phyloP scores from a whole-genome alignment of 108 stramenopile species.

The Cylindrotheca closterium region DNA sequence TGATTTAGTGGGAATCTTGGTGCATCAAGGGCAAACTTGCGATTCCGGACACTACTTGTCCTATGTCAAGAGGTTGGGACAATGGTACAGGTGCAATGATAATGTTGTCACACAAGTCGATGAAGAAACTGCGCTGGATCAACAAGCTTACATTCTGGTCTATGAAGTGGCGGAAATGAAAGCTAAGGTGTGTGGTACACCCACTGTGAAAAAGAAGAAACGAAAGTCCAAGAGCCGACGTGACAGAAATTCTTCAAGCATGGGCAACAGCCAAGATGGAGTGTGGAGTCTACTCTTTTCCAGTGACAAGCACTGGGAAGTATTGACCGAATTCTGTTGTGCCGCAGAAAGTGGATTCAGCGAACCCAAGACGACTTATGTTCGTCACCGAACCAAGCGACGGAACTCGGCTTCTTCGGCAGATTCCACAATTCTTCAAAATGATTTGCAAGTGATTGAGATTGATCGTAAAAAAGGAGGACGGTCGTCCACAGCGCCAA shows the following conservation, averaged over 20 bases:
- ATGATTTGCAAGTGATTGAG: constrained; percentile 2
- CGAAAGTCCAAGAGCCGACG: not conserved
- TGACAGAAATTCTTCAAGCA: not conserved
- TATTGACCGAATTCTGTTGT: constrained; percentile 32
- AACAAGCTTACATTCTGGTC: constrained; percentile 82
- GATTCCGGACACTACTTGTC: constrained; percentile 84
- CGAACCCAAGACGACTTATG: constrained; percentile 11
- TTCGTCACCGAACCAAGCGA: not conserved
- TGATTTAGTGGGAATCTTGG: constrained; percentile 72
- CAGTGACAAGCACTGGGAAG: constrained; percentile 7
- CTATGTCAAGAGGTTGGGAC: constrained; percentile 62
- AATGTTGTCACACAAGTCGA: constrained; percentile 63
- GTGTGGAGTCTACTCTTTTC: constrained; percentile 8
- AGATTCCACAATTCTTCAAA: constrained; percentile 2
- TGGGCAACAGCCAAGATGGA: constrained; percentile 5
- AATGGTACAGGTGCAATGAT: constrained; percentile 85
- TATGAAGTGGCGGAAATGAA: constrained; percentile 58
- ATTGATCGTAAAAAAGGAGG: constrained; percentile 2
- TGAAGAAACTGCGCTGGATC: constrained; percentile 61
- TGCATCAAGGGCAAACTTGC: constrained; percentile 78
- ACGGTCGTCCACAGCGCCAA: constrained; percentile 32
- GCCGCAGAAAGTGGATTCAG: constrained; percentile 6
- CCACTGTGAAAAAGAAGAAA: not conserved
- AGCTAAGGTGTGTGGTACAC: constrained; percentile 19
- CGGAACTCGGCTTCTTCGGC: not conserved